Conservation (phyloP, 2,329 filamentous ascomycete genomes). For the Stagonosporopsis chrysanthemi region DNA sequence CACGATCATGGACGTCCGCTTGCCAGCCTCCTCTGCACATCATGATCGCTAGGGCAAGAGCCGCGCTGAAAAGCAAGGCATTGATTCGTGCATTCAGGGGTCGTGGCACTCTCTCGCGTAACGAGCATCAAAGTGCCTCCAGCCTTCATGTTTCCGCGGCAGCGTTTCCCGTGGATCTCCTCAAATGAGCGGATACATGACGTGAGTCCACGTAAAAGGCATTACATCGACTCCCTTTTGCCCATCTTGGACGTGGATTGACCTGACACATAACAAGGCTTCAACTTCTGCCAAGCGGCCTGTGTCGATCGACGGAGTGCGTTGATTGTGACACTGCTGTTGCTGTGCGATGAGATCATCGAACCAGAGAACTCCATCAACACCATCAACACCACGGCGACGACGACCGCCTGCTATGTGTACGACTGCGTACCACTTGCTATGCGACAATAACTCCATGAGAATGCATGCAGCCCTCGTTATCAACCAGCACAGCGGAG, state of each 20-base stretch:
- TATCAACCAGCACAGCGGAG: slow-evolving; percentile 8
- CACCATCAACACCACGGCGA: slow-evolving; percentile 10
- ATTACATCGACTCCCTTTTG: slow-evolving; percentile 5
- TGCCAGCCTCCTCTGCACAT: slow-evolving; percentile 7
- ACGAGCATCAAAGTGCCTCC: slow-evolving; percentile 10
- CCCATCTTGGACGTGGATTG: slow-evolving; percentile 7
- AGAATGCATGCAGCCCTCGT: slow-evolving; percentile 8
- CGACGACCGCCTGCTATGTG: slow-evolving; percentile 8
- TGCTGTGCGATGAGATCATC: slow-evolving; percentile 18
- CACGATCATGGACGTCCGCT: slow-evolving; percentile 14
- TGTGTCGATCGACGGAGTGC: slow-evolving; percentile 9
- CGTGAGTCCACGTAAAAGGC: slow-evolving; percentile 16
- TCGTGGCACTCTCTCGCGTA: slow-evolving; percentile 13
- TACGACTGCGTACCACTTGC: slow-evolving; percentile 12
- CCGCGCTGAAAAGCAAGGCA: slow-evolving; percentile 16
- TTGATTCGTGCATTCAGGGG: slow-evolving; percentile 19
- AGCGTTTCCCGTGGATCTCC: slow-evolving; percentile 22
- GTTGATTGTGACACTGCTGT: slow-evolving; percentile 7
- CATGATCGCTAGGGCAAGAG: slow-evolving; percentile 7
- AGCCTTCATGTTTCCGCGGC: slow-evolving; percentile 8
- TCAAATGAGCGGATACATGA: slow-evolving; percentile 22
- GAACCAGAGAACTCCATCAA: slow-evolving; percentile 6
- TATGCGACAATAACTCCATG: background rate
- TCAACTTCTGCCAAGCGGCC: slow-evolving; percentile 14
- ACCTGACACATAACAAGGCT: slow-evolving; percentile 19